Conservation (phyloP, 345 rosid genomes). For the Rhodamnia argentea region DNA sequence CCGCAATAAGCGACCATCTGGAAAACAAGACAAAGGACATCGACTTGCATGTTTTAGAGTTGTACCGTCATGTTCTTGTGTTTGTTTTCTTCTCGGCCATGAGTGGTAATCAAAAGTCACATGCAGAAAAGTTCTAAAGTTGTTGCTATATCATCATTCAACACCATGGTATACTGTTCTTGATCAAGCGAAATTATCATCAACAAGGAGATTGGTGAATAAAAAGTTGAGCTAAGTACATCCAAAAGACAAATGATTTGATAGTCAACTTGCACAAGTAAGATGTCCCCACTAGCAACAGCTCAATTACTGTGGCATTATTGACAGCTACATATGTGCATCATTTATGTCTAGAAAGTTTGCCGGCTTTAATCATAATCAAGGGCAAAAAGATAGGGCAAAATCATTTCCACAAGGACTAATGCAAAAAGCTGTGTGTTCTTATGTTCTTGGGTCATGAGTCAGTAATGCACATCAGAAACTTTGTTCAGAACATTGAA, state of each 20-base stretch:
- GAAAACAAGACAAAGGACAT: neutral
- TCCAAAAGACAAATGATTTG: neutral
- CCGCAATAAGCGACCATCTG: slow-evolving; percentile 33
- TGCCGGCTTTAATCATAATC: neutral
- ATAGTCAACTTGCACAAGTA: neutral
- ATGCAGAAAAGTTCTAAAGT: neutral
- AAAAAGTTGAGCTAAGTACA: neutral
- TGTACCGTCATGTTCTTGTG: neutral
- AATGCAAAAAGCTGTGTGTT: neutral
- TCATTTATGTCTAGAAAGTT: neutral
- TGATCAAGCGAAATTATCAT: neutral
- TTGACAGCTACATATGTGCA: neutral
- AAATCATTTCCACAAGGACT: neutral
- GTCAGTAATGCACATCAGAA: neutral
- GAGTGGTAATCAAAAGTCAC: neutral
- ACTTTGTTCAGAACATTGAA: neutral
- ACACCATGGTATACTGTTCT: neutral
- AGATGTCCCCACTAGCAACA: neutral
- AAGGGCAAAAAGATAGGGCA: neutral
- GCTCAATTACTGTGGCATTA: neutral
- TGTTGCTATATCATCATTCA: neutral
- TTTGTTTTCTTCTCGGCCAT: neutral
- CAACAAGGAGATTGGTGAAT: neutral
- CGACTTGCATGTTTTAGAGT: neutral
- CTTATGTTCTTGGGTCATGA: neutral